phyloP scores from a whole-genome alignment of 441 rosid species.

The Eutrema salsugineum region DNA sequence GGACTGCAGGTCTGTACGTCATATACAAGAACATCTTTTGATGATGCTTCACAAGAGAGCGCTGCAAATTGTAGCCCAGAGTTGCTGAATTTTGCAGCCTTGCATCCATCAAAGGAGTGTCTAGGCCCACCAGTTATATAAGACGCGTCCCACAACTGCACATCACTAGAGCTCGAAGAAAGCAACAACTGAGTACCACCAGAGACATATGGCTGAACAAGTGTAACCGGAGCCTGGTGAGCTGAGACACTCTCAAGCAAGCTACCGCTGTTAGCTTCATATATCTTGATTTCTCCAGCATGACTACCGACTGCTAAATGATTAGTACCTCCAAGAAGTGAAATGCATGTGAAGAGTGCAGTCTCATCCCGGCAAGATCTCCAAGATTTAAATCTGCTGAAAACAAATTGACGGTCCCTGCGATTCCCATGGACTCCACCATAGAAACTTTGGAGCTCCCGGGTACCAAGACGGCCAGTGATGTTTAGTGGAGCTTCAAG shows the following conservation, averaged over 20 bases:
- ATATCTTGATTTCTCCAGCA: conserved; percentile 78
- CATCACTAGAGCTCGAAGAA: conserved; percentile 87
- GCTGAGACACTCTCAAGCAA: conserved; percentile 72
- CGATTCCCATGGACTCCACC: conserved; percentile 97
- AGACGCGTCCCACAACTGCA: conserved; percentile 89
- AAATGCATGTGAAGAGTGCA: conserved; percentile 73
- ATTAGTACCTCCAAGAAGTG: conserved; percentile 74
- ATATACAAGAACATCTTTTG: conserved; percentile 80
- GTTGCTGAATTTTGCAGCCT: conserved; percentile 91
- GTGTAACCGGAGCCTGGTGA: conserved; percentile 78
- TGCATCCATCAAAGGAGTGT: conserved; percentile 80
- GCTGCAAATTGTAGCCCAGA: conserved; percentile 77
- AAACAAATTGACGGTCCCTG: conserved; percentile 92
- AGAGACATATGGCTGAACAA: conserved; percentile 66
- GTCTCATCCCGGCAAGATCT: conserved; percentile 94
- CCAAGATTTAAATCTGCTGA: conserved; percentile 95
- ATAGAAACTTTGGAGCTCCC: conserved; percentile 73
- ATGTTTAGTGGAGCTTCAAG: conserved; percentile 92
- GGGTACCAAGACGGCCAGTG: conserved; percentile 82
- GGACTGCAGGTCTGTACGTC: conserved; percentile 76
- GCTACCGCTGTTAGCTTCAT: conserved; percentile 67
- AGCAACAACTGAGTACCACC: conserved; percentile 72
- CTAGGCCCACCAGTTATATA: conserved; percentile 64
- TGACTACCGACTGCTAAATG: conserved; percentile 92
- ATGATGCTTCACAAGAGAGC: conserved; percentile 51